Base-by-base conservation (phyloP, 2,329 filamentous ascomycete genomes). In the Trichoderma gracile region DNA sequence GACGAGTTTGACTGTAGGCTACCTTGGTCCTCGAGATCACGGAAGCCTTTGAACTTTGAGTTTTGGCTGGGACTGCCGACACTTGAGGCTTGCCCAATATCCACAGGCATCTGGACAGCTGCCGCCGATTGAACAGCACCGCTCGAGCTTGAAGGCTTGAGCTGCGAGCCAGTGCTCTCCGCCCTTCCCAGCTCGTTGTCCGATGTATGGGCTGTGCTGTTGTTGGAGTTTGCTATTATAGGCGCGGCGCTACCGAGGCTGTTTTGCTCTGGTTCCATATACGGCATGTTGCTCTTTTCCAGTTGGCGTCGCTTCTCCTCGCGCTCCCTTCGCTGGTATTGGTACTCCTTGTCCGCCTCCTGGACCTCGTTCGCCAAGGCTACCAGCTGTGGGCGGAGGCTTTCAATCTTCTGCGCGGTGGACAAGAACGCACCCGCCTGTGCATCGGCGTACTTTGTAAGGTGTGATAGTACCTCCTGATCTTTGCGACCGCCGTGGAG, bases 401-500 rank as follows among this genome's bases (percentile, higher is more conserved):
- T 86, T 68, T 97, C 93, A 56, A 99, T 89, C 76, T 90, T 96
- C 76, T 93, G 93, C 14, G 94, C 90, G 0, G 93, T 90, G 1
- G 85, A 80, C 59, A 98, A 81, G 72, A 96, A 98, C 65, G 86
- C 89, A 71, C 86, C 89, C 17, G 95, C 92, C 74, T 99, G 95
- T 3, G 89, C 87, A 74, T 96, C 93, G 10, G 96, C 96, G 75
- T 93, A 99, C 74, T 90, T 94, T 1, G 95, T 99, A 38, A 99
- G 82, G 73, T 97, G 91, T 1, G 94, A 98, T 33, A 99, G 78
- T 5, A 99, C 91, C 75, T 99, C 95, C 73, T 98, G 95, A 72
- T 99, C 95, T 75, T 98, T 99, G 67, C 95, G 89, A n/a, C 95
- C 95, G 33, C 95, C 95, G 68, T 98, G 95, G n/a, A 99, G 83